A percentile compares a stretch with the other conserved stretches of the same genome.
phyloP scores from a whole-genome alignment of 352 stramenopile genomes.

The Phytophthora citricola region DNA sequence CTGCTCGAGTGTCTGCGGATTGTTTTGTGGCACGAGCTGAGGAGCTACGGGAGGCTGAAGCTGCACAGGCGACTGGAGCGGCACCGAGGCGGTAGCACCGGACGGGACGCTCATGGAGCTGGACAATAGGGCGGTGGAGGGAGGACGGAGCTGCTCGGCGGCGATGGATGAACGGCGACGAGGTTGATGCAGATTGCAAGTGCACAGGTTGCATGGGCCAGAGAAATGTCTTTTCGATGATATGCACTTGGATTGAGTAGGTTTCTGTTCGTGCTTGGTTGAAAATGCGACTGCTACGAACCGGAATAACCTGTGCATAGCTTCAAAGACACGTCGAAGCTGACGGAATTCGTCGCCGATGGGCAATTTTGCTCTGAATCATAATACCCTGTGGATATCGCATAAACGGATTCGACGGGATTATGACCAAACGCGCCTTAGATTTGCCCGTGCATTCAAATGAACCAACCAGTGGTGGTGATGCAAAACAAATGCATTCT shows the following conservation, averaged over 20 bases:
- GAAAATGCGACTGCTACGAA: not conserved
- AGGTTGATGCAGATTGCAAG: not conserved
- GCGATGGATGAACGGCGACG: no score
- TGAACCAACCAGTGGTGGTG: not conserved
- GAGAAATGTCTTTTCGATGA: not conserved
- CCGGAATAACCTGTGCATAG: constrained; percentile 17
- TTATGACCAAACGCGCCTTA: not conserved
- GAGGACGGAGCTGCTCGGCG: not conserved
- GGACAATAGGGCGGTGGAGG: constrained; percentile 12
- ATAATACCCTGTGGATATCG: not conserved
- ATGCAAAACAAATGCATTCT: not conserved
- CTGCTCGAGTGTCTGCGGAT: constrained; percentile 31
- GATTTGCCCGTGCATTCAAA: not conserved
- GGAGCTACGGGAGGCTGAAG: constrained; percentile 5
- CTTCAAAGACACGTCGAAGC: constrained; percentile 33
- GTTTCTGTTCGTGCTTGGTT: not conserved
- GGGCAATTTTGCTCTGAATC: not conserved
- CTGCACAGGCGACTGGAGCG: constrained; percentile 22
- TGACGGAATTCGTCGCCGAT: not conserved
- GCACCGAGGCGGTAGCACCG: constrained; percentile 24
- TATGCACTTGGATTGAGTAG: not conserved
- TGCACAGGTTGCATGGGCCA: constrained; percentile 8
- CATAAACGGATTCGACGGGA: not conserved
- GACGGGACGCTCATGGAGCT: constrained; percentile 35
- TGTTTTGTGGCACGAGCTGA: not conserved